Evolutionary conservation across 306 rosid genomes (phyloP), one percentile per base, ranked within the genome.

Genomic region (Mucuna pruriens): DNA sequence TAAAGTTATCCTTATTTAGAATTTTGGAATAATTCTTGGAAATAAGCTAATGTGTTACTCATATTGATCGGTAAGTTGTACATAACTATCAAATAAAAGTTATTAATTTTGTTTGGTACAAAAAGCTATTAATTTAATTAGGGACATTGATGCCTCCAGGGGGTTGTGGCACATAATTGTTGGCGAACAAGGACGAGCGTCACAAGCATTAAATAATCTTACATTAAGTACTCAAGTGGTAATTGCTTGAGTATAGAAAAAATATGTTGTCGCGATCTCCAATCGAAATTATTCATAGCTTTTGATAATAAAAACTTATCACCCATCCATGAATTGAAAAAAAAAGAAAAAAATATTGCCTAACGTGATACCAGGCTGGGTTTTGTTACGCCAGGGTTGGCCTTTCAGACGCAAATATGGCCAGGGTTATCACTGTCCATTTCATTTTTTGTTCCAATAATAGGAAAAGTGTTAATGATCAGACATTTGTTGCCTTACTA

Each of bases 181-280:
- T 57, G 64, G 64, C 2, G 19, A 58, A 58, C 23, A 58, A 61
- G 20, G 60, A 26, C 42, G 26, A 70, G 26, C 23, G 42, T 9
- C 61, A 31, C 29, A 48, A n/a, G 48, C 46, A 72, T 51, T 71
- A 25, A 46, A 71, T n/a, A n/a, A n/a, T n/a, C n/a, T n/a, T n/a
- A n/a, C n/a, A n/a, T n/a, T n/a, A n/a, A n/a, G n/a, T n/a, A n/a
- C n/a, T n/a, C n/a, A n/a, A n/a, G n/a, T n/a, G n/a, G n/a, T n/a
- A n/a, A n/a, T n/a, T n/a, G n/a, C n/a, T n/a, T n/a, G n/a, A n/a
- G n/a, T n/a, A n/a, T n/a, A n/a, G n/a, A n/a, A n/a, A n/a, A n/a
- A n/a, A n/a, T n/a, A n/a, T n/a, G n/a, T n/a, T n/a, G n/a, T n/a
- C n/a, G n/a, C n/a, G n/a, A n/a, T n/a, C n/a, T n/a, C n/a, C n/a